Base-by-base conservation (phyloP, 768 basidiomycete genomes). In the Rubroboletus satanas region DNA sequence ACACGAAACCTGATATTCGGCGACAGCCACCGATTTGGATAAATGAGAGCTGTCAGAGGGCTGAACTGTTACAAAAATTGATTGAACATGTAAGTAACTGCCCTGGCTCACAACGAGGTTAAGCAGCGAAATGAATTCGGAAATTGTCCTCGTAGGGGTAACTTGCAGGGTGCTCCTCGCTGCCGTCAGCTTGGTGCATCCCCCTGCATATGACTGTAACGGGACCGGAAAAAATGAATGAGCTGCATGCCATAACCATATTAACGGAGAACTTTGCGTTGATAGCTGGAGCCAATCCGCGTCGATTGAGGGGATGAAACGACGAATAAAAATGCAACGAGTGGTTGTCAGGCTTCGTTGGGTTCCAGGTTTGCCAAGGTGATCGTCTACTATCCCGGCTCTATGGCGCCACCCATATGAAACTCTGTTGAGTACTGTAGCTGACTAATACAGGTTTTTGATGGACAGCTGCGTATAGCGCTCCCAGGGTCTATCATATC, bases 191-290 rank as follows among this genome's bases (percentile, higher is more conserved):
- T 33, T 52, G 57, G 51, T 26, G 37, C 33, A 51, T 53, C 49
- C 66, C 66, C 68, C 68, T 69, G 63, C 43, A 69, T 69, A 70
- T 70, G 65, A 65, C 68, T 69, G 68, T 71, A 69, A 69, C 58
- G 57, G 65, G 68, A 50, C 66, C 54, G 59, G 61, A 56, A 47
- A 49, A 49, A 52, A 57, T 37, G 59, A 51, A 42, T 36, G 56
- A 54, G 57, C 52, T 42, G 38, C 12, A 55, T 69, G 67, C 58
- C 70, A 71, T 71, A 67, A 71, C 32, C 38, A 60, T 60, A 63
- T 67, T 57, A 65, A 62, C 67, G 67, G 59, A 56, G 57, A 66
- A 62, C 56, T 60, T 58, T 66, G 51, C 41, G 54, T 42, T 48
- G 50, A 5, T 38, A 55, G 52, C 48, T 49, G 48, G 41, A 44